Evolutionary conservation across 2,329 filamentous ascomycete species (phyloP), one percentile per base, ranked within the genome.

Genomic region (Diaporthe amygdali): DNA sequence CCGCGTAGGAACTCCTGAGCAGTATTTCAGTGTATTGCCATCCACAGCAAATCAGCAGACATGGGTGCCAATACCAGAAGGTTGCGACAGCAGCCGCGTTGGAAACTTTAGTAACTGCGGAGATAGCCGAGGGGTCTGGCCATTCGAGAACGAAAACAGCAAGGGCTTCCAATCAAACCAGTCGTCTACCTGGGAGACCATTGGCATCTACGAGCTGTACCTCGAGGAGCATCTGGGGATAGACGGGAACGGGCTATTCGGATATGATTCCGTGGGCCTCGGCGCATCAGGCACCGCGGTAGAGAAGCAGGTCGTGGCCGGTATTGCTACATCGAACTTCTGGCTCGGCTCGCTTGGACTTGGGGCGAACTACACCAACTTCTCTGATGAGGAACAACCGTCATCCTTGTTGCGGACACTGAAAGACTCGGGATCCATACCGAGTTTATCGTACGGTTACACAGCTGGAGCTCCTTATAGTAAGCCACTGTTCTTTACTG

Each of bases 331-430:
- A 15, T 4, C 59, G 4, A 64, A 37, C 30, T 64, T 49, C 30
- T 64, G 59, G 59, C 30, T 64, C 25, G 59, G 59, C 25, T 25
- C 30, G 10, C 59, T 64, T 14, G 59, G 59, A 6, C 59, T 64
- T 9, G 59, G 59, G n/a, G 59, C 59, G n/a, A 64, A 64, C 12
- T 64, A 64, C 15, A 64, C 59, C 14, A 64, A 64, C n/a, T 64
- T 64, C 17, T 47, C 59, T 15, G 44, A 64, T 7, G 30, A 64
- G 5, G 59, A 64, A 15, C 46, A 30, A 64, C 59, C 59, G 5
- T 49, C 30, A 3, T 64, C 59, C n/a, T 47, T 64, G 44, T 20
- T 64, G 59, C 41, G 59, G 44, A 64, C 59, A 25, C 27, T 64
- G 30, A 64, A 64, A 49, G 59, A 64, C n/a, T 47, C 32, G n/a